phyloP scores from a whole-genome alignment of 208 protist genomes.

The Angomonas deanei region DNA sequence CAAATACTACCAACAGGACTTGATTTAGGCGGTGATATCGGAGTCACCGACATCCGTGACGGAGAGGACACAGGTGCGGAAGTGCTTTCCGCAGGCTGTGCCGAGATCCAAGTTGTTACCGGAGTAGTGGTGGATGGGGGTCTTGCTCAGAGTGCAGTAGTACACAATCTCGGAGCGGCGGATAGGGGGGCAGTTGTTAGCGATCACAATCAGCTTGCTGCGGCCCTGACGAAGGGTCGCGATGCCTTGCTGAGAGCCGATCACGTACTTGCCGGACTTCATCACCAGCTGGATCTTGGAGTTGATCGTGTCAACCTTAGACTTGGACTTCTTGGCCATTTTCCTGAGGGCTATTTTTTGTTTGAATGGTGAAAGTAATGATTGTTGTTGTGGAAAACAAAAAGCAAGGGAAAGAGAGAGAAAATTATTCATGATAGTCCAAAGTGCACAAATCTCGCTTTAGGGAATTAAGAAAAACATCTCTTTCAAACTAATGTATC shows the following conservation, averaged over 20 bases:
- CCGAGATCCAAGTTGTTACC: slow-evolving; percentile 99
- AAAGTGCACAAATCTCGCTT: not conserved
- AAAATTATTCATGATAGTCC: not conserved
- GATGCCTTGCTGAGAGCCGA: slow-evolving; percentile 97
- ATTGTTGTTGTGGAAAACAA: slow-evolving; percentile 6
- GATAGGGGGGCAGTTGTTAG: slow-evolving; percentile 98
- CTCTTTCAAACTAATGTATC: not conserved
- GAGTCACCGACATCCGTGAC: slow-evolving; percentile 98
- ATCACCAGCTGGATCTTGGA: slow-evolving; percentile 98
- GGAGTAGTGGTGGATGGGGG: slow-evolving; percentile 98
- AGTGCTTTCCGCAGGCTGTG: slow-evolving; percentile 99
- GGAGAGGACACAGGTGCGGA: slow-evolving; percentile 94
- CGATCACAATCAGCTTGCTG: slow-evolving; percentile 98
- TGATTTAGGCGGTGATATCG: slow-evolving; percentile 88
- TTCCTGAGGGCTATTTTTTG: slow-evolving; percentile 14
- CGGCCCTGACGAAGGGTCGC: slow-evolving; percentile 95
- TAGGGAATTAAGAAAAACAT: not conserved
- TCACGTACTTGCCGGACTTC: slow-evolving; percentile 98
- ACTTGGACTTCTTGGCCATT: slow-evolving; percentile 94
- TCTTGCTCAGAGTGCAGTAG: slow-evolving; percentile 99
- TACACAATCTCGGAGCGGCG: slow-evolving; percentile 99
- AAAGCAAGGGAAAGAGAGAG: slow-evolving; percentile 14
- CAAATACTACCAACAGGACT: too few species aligned
- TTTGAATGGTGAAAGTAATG: not conserved
- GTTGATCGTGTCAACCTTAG: slow-evolving; percentile 98